phyloP scores from a whole-genome alignment of 495 filamentous ascomycete species.

The Gamarada debralockiae region DNA sequence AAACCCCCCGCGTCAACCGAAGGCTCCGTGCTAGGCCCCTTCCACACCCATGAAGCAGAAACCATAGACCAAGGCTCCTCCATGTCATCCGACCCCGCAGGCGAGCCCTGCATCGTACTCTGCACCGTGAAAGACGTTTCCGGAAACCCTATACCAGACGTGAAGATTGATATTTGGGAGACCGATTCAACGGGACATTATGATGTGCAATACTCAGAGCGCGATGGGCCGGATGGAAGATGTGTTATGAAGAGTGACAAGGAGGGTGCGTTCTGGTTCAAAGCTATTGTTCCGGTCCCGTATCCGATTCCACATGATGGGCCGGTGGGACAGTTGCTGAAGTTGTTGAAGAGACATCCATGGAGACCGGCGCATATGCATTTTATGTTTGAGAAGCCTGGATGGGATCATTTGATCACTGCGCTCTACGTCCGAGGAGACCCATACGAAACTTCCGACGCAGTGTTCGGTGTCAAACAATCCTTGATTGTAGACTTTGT shows the following conservation, averaged over 20 bases:
- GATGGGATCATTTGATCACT: conserved; percentile 82
- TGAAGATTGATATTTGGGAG: conserved; percentile 91
- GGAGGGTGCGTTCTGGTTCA: conserved; percentile 82
- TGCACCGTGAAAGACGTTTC: conserved; percentile 69
- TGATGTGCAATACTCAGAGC: conserved; percentile 78
- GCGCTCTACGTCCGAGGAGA: conserved; percentile 81
- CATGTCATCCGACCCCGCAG: conserved; percentile 70
- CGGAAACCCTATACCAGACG: conserved; percentile 63
- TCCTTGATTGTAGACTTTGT: conserved; percentile 72
- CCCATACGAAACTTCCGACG: conserved; percentile 86
- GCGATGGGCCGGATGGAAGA: conserved; percentile 71
- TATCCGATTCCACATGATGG: conserved; percentile 92
- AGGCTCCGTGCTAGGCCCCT: conserved; percentile 87
- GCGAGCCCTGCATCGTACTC: conserved; percentile 69
- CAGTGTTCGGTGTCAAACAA: conserved; percentile 90
- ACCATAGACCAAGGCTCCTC: conserved; percentile 54
- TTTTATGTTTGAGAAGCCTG: conserved; percentile 88
- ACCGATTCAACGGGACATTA: conserved; percentile 84
- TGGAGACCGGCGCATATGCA: conserved; percentile 88
- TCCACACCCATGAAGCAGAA: conserved; percentile 88
- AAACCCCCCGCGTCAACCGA: conserved; percentile 74
- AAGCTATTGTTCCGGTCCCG: conserved; percentile 78
- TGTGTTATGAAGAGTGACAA: conserved; percentile 70
- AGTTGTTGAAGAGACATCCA: conserved; percentile 66
- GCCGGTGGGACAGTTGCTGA: conserved; percentile 77